phyloP scores from a whole-genome alignment of 257 asterid genomes.

The Buddleja alternifolia region DNA sequence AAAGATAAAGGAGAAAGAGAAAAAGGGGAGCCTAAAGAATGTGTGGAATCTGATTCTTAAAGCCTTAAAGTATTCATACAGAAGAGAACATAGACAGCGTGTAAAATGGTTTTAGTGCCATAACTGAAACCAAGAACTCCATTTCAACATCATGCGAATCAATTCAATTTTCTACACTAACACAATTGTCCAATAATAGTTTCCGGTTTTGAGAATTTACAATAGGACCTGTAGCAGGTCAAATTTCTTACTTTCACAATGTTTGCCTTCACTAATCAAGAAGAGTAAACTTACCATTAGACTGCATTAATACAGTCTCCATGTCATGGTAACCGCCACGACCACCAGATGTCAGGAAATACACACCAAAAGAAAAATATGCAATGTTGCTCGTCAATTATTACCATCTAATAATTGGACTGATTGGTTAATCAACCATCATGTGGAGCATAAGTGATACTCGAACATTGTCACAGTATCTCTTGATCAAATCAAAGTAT shows the following conservation, averaged over 20 bases:
- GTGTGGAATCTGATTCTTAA: conserved; percentile 36
- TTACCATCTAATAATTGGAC: background rate
- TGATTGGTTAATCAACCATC: conserved; percentile 55
- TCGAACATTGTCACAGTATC: conserved; percentile 66
- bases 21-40: conserved; percentile 16
- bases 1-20: conserved; percentile 24
- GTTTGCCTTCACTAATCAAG: conserved; percentile 31
- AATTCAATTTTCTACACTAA: conserved; percentile 19
- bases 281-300: conserved; percentile 28
- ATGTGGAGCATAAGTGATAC: conserved; percentile 76
- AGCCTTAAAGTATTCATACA: background rate
- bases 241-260: conserved; percentile 29
- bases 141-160: conserved; percentile 22
- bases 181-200: conserved; percentile 14
- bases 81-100: background rate
- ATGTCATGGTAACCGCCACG: conserved; percentile 25
- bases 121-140: background rate
- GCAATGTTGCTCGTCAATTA: conserved; percentile 5
- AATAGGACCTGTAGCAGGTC: conserved; percentile 37
- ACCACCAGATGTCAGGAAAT: conserved; percentile 29
- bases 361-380: background rate
- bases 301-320: conserved; percentile 30
- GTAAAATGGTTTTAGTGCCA: background rate
- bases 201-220: conserved; percentile 34
- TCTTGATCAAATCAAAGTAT: conserved; percentile 75